Evolutionary conservation across 2,329 filamentous ascomycete species (phyloP).

Genomic region (Microcyclosporella mali): DNA sequence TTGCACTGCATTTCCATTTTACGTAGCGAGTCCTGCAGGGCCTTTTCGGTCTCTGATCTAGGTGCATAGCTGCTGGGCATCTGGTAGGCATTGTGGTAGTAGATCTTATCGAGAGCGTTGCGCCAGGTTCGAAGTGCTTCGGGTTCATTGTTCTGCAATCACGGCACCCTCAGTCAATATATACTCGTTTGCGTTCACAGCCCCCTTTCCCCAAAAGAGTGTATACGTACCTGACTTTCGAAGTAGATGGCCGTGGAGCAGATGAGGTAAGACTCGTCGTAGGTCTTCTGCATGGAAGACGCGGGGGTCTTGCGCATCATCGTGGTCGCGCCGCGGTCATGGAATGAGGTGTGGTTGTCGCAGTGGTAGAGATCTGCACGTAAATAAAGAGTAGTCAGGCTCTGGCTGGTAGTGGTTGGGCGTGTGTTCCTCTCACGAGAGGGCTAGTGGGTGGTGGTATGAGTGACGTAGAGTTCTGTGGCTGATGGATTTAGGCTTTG

Average conservation of each 20-base stretch:
- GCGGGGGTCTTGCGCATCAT: conserved; percentile 49
- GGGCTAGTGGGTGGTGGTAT: no score
- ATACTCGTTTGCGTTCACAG: background rate
- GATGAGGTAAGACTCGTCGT: conserved; percentile 91
- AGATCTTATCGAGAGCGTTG: conserved; percentile 79
- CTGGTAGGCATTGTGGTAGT: conserved; percentile 74
- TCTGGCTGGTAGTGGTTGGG: background rate
- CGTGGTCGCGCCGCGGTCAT: conserved; percentile 7
- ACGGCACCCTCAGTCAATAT: conserved; percentile 27
- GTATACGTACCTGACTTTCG: conserved; percentile 69
- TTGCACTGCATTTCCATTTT: conserved; percentile 87
- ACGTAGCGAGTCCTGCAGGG: conserved; percentile 71
- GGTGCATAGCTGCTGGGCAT: conserved; percentile 63
- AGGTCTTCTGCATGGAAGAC: conserved; percentile 87
- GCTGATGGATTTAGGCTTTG: no score
- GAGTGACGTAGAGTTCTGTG: no score
- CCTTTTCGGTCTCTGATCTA: conserved; percentile 74
- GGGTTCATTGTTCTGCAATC: conserved; percentile 76
- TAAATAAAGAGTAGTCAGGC: background rate
- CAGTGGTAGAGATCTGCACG: background rate
- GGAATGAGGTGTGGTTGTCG: background rate
- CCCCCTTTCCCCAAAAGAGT: background rate
- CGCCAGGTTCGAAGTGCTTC: conserved; percentile 91
- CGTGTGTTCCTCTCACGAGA: no score
- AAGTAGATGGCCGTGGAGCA: conserved; percentile 96